Percentiles rank a stretch among this genome's conserved stretches.
Evolutionary conservation across 495 filamentous ascomycete species (phyloP).

Genomic region (Hyaloscypha finlandica): DNA sequence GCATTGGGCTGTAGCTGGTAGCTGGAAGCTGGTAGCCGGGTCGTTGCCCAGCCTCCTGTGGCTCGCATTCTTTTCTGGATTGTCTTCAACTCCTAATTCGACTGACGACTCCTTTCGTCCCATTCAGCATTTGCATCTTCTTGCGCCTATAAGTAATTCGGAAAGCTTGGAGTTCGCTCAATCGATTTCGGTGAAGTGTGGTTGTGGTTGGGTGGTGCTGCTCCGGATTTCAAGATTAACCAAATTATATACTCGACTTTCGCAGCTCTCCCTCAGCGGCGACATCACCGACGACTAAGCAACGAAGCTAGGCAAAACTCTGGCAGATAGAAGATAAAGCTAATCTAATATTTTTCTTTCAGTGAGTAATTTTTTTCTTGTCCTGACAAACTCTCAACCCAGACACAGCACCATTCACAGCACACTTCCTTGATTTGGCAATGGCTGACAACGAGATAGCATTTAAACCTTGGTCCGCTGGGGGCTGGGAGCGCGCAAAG

Average conservation of each 20-base stretch:
- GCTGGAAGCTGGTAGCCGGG: background rate
- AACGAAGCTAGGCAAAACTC: conserved; percentile 6
- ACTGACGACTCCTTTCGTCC: background rate
- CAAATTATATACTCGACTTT: background rate
- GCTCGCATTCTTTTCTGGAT: conserved; percentile 6
- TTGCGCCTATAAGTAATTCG: background rate
- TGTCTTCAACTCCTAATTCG: background rate
- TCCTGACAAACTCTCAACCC: background rate
- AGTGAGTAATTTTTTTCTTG: background rate
- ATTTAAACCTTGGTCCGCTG: background rate
- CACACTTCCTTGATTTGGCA: background rate
- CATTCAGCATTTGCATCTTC: conserved; percentile 5
- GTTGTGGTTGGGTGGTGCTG: background rate
- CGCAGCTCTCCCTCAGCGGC: background rate
- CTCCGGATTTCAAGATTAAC: background rate
- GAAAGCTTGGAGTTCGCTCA: background rate
- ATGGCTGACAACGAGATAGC: background rate
- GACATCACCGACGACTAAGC: background rate
- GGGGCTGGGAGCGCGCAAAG: background rate
- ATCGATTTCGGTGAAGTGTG: background rate
- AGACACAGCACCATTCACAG: background rate
- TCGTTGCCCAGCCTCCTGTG: background rate
- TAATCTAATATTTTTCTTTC: background rate
- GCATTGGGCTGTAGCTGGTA: background rate
- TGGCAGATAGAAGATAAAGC: background rate